Conservation (phyloP, 129 eudicot species). For the carrot (Daucus carota) region DNA sequence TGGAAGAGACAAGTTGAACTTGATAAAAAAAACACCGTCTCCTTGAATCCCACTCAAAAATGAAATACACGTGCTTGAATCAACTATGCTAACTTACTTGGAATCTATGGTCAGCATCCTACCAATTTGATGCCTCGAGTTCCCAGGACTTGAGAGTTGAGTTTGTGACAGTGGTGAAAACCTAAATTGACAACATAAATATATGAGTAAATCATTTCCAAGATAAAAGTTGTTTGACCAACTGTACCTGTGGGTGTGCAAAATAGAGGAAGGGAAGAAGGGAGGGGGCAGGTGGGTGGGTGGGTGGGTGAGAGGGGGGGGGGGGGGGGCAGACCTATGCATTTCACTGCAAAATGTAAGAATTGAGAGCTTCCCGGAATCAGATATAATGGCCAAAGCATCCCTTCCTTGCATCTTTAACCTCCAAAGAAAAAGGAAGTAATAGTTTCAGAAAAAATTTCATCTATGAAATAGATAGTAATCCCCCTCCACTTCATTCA, state of each 20-base stretch:
- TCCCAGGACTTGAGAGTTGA: slow-evolving; percentile 68
- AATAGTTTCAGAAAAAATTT: not conserved
- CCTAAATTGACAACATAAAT: slow-evolving; percentile 33
- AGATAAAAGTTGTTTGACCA: slow-evolving; percentile 8
- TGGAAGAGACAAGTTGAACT: not conserved
- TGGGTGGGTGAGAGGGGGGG: not conserved
- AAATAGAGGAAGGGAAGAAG: not conserved
- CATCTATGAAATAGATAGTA: not conserved
- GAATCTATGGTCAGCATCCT: slow-evolving; percentile 90
- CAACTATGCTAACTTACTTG: slow-evolving; percentile 41
- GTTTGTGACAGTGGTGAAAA: slow-evolving; percentile 67
- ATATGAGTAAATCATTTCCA: not conserved
- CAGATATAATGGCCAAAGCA: slow-evolving; percentile 70
- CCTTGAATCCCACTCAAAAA: not conserved
- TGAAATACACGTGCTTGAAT: not conserved
- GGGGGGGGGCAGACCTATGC: slow-evolving; percentile 58
- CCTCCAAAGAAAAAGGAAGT: slow-evolving; percentile 20
- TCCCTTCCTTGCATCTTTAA: slow-evolving; percentile 65
- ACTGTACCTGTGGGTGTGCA: slow-evolving; percentile 4
- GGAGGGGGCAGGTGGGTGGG: not conserved
- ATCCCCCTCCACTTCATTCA: not conserved
- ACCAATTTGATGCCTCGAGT: slow-evolving; percentile 69
- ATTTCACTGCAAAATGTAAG: slow-evolving; percentile 77
- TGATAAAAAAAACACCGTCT: not conserved
- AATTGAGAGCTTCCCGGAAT: slow-evolving; percentile 90